phyloP scores from a whole-genome alignment of 495 filamentous ascomycete genomes.

The Tuber borchii region DNA sequence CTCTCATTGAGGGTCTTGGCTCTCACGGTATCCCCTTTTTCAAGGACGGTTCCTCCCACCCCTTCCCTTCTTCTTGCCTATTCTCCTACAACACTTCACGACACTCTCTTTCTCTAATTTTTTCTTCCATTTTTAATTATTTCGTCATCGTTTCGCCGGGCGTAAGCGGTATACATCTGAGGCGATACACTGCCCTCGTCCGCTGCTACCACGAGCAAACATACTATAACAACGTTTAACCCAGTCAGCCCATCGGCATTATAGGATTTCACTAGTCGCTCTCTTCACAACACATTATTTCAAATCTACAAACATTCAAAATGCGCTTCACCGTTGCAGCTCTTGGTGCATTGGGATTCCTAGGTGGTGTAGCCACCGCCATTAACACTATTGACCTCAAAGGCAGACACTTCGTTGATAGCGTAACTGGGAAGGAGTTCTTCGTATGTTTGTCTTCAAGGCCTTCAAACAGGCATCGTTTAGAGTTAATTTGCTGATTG shows the following conservation, averaged over 20 bases:
- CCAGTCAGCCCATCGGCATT: constrained; percentile 32
- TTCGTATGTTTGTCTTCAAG: constrained; percentile 34
- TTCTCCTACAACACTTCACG: constrained; percentile 25
- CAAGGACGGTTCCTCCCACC: constrained; percentile 12
- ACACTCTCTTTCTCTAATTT: constrained; percentile 24
- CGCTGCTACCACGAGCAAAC: constrained; percentile 32
- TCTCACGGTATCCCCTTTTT: constrained; percentile 26
- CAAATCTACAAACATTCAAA: constrained; percentile 11
- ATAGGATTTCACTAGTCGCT: constrained; percentile 8
- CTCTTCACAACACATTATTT: constrained; percentile 5
- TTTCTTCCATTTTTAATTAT: constrained; percentile 26
- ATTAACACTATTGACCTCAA: constrained; percentile 56
- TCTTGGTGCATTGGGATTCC: constrained; percentile 45
- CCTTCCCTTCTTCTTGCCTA: constrained; percentile 10
- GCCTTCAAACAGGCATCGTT: neutral
- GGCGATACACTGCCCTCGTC: constrained; percentile 36
- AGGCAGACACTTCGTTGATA: constrained; percentile 40
- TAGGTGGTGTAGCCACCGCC: constrained; percentile 45
- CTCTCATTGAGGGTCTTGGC: constrained; percentile 15
- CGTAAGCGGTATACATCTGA: constrained; percentile 29
- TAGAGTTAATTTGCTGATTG: constrained; percentile 44
- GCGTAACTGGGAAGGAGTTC: constrained; percentile 27
- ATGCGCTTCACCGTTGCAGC: constrained; percentile 42
- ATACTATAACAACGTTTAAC: constrained; percentile 15
- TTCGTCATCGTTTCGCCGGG: constrained; percentile 30